Evolutionary conservation across 148 eudicot genomes (phyloP).

Genomic region (Fagopyrum esculentum): DNA sequence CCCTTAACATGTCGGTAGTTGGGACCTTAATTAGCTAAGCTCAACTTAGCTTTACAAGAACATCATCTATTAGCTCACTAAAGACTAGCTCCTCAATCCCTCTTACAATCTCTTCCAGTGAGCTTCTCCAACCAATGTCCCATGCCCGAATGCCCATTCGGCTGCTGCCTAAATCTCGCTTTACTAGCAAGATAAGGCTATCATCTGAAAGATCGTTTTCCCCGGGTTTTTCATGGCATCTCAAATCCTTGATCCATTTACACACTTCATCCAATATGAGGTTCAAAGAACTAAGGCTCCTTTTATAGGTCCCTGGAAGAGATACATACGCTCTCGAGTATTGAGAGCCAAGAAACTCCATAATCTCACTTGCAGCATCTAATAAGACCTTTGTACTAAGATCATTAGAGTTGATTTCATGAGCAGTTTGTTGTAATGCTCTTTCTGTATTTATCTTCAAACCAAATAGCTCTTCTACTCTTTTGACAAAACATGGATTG

Average conservation of each 20-base stretch:
- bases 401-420: no score
- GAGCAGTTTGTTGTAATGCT: neutral
- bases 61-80: conserved; percentile 30
- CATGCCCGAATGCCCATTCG: conserved; percentile 30
- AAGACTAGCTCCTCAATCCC: conserved; percentile 39
- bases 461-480: conserved; percentile 27
- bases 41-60: conserved; percentile 10
- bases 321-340: conserved; percentile 14
- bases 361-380: conserved; percentile 39
- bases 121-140: conserved; percentile 43
- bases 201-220: conserved; percentile 15
- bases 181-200: conserved; percentile 20
- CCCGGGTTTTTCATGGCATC: neutral
- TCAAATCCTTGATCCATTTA: conserved; percentile 23
- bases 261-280: conserved; percentile 27
- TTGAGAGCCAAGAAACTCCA: conserved; percentile 22
- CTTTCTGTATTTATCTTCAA: conserved; percentile 8
- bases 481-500: conserved; percentile 23
- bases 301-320: neutral
- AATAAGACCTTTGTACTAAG: conserved; percentile 10
- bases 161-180: conserved; percentile 26
- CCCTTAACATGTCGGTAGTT: no score
- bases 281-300: conserved; percentile 12
- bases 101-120: conserved; percentile 24
- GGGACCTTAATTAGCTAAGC: no score